Percentiles rank a stretch among this genome's conserved stretches.
Conservation (phyloP, 768 basidiomycete species). For the Suillus variegatus region DNA sequence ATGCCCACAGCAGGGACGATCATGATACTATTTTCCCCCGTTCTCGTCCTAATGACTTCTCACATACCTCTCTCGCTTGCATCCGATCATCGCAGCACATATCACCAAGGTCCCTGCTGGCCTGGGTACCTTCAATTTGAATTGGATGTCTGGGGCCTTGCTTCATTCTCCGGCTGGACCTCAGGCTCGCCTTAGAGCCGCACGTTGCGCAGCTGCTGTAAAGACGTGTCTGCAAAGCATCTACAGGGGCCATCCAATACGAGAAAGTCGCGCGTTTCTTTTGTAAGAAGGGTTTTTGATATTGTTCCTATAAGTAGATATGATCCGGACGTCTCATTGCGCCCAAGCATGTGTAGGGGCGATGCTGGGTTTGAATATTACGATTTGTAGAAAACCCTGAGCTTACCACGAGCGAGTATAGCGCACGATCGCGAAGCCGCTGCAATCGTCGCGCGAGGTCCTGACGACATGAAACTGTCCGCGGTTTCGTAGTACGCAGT, state of each 20-base stretch:
- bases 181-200: constrained; percentile 13
- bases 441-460: neutral
- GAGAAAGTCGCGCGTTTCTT: constrained; percentile 24
- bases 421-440: constrained; percentile 13
- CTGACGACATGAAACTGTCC: constrained; percentile 16
- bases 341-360: constrained; percentile 23
- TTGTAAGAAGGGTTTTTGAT: constrained; percentile 32
- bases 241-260: constrained; percentile 13
- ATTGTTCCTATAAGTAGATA: constrained; percentile 35
- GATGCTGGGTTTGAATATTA: constrained; percentile 39
- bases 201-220: constrained; percentile 29
- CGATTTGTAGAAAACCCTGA: constrained; percentile 18
- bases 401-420: constrained; percentile 10
- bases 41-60: constrained; percentile 12
- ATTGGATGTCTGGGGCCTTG: constrained; percentile 28
- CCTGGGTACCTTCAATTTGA: constrained; percentile 6
- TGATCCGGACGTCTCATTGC: constrained; percentile 25
- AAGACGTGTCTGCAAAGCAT: constrained; percentile 35
- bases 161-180: constrained; percentile 25
- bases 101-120: constrained; percentile 10
- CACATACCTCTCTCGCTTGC: constrained; percentile 14
- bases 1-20: neutral
- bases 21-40: constrained; percentile 5
- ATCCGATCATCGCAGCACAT: constrained; percentile 35
- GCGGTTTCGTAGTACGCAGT: constrained; percentile 19